A percentile compares a stretch with the other conserved stretches of the same genome.
Evolutionary conservation across 2,329 filamentous ascomycete genomes (phyloP).

Genomic region (Trematosphaeria pertusa): DNA sequence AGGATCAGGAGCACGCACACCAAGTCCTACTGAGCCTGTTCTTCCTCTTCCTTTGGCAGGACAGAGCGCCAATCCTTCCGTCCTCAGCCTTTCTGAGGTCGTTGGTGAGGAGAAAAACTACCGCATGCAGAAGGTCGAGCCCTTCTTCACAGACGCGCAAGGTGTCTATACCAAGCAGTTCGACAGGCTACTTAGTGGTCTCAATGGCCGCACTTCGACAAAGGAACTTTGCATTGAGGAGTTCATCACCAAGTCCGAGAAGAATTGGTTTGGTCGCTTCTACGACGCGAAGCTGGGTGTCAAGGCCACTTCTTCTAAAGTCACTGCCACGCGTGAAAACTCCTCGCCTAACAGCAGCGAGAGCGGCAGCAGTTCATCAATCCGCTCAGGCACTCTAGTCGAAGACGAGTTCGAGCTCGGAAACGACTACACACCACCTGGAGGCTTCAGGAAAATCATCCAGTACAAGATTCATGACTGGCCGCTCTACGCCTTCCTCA

Average conservation of each 20-base stretch:
- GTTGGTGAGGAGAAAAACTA: constrained; percentile 68
- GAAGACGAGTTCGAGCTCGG: constrained; percentile 31
- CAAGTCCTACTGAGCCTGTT: too few relatives aligned
- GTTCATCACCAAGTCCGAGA: constrained; percentile 69
- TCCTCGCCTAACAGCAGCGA: constrained; percentile 1
- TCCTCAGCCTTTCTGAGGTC: constrained; percentile 63
- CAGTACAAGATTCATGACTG: constrained; percentile 33
- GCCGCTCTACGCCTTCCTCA: constrained; percentile 31
- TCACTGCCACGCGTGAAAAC: constrained; percentile 1
- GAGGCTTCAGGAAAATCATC: constrained; percentile 26
- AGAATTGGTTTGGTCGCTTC: constrained; percentile 64
- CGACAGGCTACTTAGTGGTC: constrained; percentile 16
- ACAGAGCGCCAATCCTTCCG: constrained; percentile 19
- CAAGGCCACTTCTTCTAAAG: constrained; percentile 13
- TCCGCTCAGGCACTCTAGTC: constrained; percentile 3
- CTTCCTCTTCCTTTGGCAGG: not conserved
- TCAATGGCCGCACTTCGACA: constrained; percentile 65
- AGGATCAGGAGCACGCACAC: not conserved
- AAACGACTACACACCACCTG: constrained; percentile 26
- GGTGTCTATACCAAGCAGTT: constrained; percentile 64
- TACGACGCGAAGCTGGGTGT: constrained; percentile 25
- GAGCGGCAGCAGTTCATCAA: constrained; percentile 3
- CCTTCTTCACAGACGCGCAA: constrained; percentile 70
- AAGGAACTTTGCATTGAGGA: constrained; percentile 68
- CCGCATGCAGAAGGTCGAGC: constrained; percentile 70